Evolutionary conservation across 2,329 filamentous ascomycete species (phyloP), one percentile per base, ranked within the genome.

Genomic region (Colletotrichum neosansevieriae): DNA sequence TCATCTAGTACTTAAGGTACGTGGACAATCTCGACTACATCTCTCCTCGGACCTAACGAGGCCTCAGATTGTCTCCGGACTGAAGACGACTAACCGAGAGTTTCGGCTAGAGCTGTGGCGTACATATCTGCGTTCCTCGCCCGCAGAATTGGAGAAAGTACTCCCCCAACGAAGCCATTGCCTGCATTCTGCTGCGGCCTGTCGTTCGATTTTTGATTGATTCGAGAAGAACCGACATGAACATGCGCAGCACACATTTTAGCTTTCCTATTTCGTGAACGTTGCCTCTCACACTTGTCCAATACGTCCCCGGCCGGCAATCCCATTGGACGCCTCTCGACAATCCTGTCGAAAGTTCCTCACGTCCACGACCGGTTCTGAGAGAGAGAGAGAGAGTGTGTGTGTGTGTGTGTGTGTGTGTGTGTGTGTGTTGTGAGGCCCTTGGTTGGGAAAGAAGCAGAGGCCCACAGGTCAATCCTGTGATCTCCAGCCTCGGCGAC

Each of bases 401-500:
- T 19, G 34, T 36, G 34, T 38, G 34, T 29, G 42, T 15, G 24
- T 24, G 24, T 24, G 24, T 24, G 24, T 24, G 24, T 24, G 21
- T n/a, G n/a, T n/a, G n/a, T n/a, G n/a, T n/a, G n/a, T n/a, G 21
- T 21, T 21, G 3, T 21, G 21, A 21, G 21, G 21, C 21, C 21
- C 21, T 3, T 21, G 21, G 21, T 40, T 49, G 42, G 58, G 59
- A 54, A 54, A 54, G 45, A 63, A 34, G 47, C 51, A 36, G 65
- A 69, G 63, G 56, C 58, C 70, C 70, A 70, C 62, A 54, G 70
- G 54, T 54, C 67, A 70, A 67, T 70, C 70, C 70, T 71, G 70
- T 70, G 70, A 71, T 71, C 70, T 71, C 70, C 70, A 70, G 58
- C 67, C 67, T 70, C 67, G 67, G 63, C 54, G 70, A 71, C 70